phyloP scores from a whole-genome alignment of 192 early-diverging fungal species.

The Entomortierella parvispora region DNA sequence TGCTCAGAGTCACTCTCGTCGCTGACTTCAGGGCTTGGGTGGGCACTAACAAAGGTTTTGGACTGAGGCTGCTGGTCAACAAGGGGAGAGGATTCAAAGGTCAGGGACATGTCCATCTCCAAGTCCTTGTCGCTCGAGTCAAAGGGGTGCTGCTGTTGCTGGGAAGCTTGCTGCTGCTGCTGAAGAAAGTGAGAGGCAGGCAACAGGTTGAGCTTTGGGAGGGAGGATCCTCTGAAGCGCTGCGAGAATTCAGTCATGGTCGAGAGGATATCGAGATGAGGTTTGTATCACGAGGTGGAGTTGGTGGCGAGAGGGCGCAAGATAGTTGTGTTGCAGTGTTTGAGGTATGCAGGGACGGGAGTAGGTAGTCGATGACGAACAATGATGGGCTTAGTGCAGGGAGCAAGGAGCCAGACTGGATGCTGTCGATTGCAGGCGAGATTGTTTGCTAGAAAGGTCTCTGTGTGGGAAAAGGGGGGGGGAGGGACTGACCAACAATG shows the following conservation, averaged over 20 bases:
- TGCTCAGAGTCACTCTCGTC: conserved; percentile 38
- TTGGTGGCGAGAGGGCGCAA: not conserved
- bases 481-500: too few species aligned
- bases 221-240: conserved; percentile 32
- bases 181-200: conserved; percentile 24
- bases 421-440: too few species aligned
- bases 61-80: not conserved
- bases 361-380: too few species aligned
- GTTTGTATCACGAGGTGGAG: not conserved
- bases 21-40: conserved; percentile 40
- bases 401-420: too few species aligned
- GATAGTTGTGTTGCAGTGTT: too few species aligned
- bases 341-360: too few species aligned
- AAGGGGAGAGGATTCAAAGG: conserved; percentile 4
- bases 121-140: conserved; percentile 8
- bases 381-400: too few species aligned
- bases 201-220: conserved; percentile 35
- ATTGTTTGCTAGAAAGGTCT: too few species aligned
- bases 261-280: not conserved
- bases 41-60: conserved; percentile 37
- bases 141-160: conserved; percentile 16
- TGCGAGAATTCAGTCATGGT: conserved; percentile 30
- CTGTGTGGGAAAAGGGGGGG: too few species aligned
- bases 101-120: conserved; percentile 34
- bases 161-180: conserved; percentile 13